Conservation (phyloP, 257 asterid species). For the Knoxia roxburghii region DNA sequence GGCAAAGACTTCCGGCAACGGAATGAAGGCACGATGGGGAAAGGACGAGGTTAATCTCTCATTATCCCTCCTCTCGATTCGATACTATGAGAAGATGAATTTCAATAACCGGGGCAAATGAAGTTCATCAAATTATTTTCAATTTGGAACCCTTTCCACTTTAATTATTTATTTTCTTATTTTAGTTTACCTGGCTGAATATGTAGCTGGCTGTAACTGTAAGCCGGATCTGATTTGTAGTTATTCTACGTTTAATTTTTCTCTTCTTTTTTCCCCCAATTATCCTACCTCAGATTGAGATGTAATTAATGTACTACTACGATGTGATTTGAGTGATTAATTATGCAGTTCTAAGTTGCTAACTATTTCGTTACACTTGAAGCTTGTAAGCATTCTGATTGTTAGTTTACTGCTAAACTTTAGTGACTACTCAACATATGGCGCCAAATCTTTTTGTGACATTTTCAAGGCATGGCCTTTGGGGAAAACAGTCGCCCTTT, state of each 20-base stretch:
- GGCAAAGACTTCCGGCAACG: conserved; percentile 26
- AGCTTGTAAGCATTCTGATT: too few species aligned
- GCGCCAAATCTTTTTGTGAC: too few species aligned
- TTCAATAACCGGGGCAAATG: conserved; percentile 44
- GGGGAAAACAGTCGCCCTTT: too few species aligned
- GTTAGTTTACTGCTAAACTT: too few species aligned
- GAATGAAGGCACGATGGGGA: conserved; percentile 72
- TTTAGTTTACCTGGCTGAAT: not conserved
- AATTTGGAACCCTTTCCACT: conserved; percentile 2
- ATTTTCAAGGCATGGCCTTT: too few species aligned
- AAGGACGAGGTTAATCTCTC: conserved; percentile 93
- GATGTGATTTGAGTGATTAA: conserved; percentile 1
- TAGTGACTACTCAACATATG: too few species aligned
- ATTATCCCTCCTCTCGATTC: conserved; percentile 77
- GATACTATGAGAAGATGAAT: conserved; percentile 82
- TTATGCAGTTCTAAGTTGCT: conserved; percentile 7
- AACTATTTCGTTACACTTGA: not conserved
- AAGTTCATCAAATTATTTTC: not conserved
- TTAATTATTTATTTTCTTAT: not conserved
- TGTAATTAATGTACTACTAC: not conserved
- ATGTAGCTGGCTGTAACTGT: not conserved
- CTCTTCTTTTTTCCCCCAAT: not conserved
- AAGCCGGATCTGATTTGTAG: conserved; percentile 1
- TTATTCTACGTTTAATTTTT: not conserved
- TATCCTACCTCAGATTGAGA: not conserved